These are phyloP conservation scores for Solanum hybrid DNA, from an alignment of 305 asterid genomes.

Conservation along the genomic window DNA sequence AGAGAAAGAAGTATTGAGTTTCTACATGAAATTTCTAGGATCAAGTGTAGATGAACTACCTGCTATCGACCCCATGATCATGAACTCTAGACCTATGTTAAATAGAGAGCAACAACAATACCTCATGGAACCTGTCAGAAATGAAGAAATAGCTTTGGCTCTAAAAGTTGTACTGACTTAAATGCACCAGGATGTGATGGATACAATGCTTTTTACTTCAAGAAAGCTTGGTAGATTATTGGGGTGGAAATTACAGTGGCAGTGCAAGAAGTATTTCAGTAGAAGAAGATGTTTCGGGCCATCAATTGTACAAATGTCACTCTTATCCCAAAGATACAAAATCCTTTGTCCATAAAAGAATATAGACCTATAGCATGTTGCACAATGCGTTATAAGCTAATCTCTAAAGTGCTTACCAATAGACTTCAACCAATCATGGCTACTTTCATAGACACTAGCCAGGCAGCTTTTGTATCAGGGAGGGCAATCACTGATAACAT, in stretches of 20 bases:
- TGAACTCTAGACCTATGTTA: neutral
- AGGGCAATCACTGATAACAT: neutral
- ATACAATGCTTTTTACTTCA: neutral
- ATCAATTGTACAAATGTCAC: neutral
- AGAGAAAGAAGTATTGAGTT: neutral
- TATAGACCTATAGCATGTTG: neutral
- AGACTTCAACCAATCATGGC: neutral
- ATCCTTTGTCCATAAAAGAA: neutral
- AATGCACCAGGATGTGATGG: neutral
- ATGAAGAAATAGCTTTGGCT: neutral
- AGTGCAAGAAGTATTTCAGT: neutral
- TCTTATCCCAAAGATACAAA: neutral
- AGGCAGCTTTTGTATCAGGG: neutral
- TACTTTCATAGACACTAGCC: neutral
- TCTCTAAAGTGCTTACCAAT: neutral
- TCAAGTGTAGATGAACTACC: neutral
- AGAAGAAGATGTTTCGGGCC: neutral
- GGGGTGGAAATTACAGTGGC: neutral
- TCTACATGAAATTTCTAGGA: neutral
- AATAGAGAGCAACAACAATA: neutral
- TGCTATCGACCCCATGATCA: neutral
- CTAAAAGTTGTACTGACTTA: neutral
- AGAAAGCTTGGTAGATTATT: neutral
- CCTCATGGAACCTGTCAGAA: neutral
- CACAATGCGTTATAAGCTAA: neutral